These are phyloP conservation scores for Eutypella sp. DNA, from an alignment of 2,329 filamentous ascomycete genomes.

Conservation along the genomic window DNA sequence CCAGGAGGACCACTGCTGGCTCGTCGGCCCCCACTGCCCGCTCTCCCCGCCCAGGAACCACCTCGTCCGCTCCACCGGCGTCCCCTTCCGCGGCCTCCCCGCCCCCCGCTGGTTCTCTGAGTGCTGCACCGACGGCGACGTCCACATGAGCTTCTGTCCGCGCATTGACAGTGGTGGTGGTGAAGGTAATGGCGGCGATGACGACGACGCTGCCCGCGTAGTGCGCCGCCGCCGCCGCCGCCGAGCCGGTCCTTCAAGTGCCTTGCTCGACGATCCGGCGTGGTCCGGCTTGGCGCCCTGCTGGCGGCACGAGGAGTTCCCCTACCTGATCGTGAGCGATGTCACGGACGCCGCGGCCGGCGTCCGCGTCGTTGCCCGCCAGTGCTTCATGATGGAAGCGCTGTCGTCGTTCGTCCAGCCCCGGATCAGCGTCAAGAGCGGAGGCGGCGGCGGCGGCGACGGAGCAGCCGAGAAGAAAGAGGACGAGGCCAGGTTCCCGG, in stretches of 20 bases:
- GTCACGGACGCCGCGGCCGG: conserved; percentile 40
- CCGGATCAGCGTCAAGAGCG: conserved; percentile 29
- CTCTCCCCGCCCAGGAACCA: conserved; percentile 37
- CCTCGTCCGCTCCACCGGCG: conserved; percentile 43
- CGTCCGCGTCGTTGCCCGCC: conserved; percentile 38
- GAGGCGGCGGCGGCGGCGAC: conserved; percentile 21
- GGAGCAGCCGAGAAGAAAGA: conserved; percentile 15
- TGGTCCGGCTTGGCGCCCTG: conserved; percentile 38
- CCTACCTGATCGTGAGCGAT: conserved; percentile 43
- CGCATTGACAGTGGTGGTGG: conserved; percentile 9
- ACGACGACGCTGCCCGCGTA: too few species aligned
- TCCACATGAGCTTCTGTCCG: conserved; percentile 38
- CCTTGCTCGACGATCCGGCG: too few species aligned
- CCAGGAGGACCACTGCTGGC: conserved; percentile 50
- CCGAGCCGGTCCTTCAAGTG: too few species aligned
- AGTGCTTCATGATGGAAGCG: conserved; percentile 43
- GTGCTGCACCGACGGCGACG: conserved; percentile 38
- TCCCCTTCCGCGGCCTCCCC: conserved; percentile 41
- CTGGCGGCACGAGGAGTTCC: conserved; percentile 51
- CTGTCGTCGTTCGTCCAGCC: conserved; percentile 40
- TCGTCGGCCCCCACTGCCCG: conserved; percentile 39
- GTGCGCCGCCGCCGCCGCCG: too few species aligned
- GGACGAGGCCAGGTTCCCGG: conserved; percentile 36
- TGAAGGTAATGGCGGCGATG: not conserved
- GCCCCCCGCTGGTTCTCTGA: conserved; percentile 47